These are phyloP conservation scores for Debaryomyces robertsiae DNA, from an alignment of 1,139 yeast genomes.

Conservation along the genomic window DNA sequence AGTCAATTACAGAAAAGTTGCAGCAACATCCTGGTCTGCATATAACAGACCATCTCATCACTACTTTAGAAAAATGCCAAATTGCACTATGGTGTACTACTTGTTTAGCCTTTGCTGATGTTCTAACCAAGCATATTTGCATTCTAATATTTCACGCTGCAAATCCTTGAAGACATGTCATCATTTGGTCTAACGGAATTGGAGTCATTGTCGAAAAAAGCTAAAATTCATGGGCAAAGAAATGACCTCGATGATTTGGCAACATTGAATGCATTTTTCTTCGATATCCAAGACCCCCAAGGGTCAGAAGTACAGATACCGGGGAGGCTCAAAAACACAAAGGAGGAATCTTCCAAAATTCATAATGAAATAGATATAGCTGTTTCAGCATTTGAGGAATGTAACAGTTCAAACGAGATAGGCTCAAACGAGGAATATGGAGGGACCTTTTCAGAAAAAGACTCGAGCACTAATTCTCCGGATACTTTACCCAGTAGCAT, in stretches of 20 bases:
- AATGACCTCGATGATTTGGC: conserved; percentile 3
- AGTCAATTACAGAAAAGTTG: too few relatives aligned
- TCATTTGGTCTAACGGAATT: neutral
- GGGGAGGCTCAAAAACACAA: neutral
- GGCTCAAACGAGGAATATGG: neutral
- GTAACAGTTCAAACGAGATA: conserved; percentile 12
- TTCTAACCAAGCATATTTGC: too few relatives aligned
- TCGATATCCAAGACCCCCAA: conserved; percentile 1
- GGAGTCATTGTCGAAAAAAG: conserved; percentile 8
- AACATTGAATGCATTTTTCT: conserved; percentile 7
- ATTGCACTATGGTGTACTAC: too few relatives aligned
- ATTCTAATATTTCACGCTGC: too few relatives aligned
- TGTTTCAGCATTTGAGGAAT: conserved; percentile 22
- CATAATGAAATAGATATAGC: conserved; percentile 27
- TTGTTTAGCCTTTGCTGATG: too few relatives aligned
- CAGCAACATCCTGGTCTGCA: too few relatives aligned
- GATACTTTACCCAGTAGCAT: conserved; percentile 10
- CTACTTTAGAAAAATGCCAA: too few relatives aligned
- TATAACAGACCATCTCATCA: too few relatives aligned
- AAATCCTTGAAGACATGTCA: neutral
- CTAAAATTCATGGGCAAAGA: neutral
- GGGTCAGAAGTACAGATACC: neutral
- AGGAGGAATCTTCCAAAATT: conserved; percentile 10
- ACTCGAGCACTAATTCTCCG: conserved; percentile 12
- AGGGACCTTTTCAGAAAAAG: too few relatives aligned